Base-by-base conservation (phyloP, 768 basidiomycete species). In the Suillus discolor region DNA sequence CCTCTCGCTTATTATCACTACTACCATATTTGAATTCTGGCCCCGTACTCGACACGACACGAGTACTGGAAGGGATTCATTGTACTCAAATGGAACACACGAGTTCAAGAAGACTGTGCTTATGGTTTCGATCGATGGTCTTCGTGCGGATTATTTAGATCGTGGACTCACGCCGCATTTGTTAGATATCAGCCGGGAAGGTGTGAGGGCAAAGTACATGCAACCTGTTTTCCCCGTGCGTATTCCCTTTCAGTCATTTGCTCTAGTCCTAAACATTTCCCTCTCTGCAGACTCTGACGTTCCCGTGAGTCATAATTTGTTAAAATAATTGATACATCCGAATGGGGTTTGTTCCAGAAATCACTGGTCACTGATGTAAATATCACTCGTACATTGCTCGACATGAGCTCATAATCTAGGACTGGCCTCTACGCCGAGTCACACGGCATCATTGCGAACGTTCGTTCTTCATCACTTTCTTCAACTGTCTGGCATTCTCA, bases 361-460 rank as follows among this genome's bases (percentile, higher is more conserved):
- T 73, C 96, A 97, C 74, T 97, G 95, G 94, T 77, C 89, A 4
- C 74, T 97, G 45, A 88, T 97, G 93, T 94, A 72, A 34, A 84
- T 73, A 7, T 18, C 41, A 31, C 41, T 13, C 15, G 15, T 28
- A 12, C 59, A 41, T 31, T 3, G 51, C 65, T 51, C 64, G 13
- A 69, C 20, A 11, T 42, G 57, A 64, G 49, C 65, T 49, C 38
- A 25, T 55, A 45, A 28, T 25, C 41, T 66, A 94, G 93, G 89
- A 97, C 95, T 16, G 96, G 96, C 3, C 83, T 97, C 4, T 86
- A 94, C 72, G 91, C 92, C 0, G 94, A 96, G 76, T 91, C 92
- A n/a, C 94, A 97, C 74, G 95, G 95, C 15, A 94, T 97, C 55
- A 85, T 97, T 28, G 95, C 87, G 15, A 97, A 97, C 71, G 93